Evolutionary conservation across 1,139 yeast species (phyloP).

Genomic region (Geotrichum cucujoidarum): DNA sequence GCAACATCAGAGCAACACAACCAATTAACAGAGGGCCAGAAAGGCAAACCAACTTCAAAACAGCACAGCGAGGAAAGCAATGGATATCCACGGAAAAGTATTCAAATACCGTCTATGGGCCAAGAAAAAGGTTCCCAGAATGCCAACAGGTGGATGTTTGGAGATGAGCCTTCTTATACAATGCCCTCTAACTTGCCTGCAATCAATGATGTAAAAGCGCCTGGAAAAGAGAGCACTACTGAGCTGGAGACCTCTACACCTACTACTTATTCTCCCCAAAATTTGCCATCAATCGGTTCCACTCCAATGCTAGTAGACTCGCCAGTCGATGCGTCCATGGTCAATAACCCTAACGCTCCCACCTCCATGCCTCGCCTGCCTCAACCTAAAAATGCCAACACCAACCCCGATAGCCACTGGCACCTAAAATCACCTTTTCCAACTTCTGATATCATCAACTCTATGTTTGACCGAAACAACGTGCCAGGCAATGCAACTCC

Average conservation of each 20-base stretch:
- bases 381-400: constrained; percentile 4
- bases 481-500: background rate
- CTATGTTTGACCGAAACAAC: constrained; percentile 8
- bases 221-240: background rate
- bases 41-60: background rate
- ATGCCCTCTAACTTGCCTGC: constrained; percentile 10
- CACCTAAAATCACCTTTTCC: constrained; percentile 11
- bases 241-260: constrained; percentile 1
- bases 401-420: constrained; percentile 13
- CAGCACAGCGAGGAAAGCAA: background rate
- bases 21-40: constrained; percentile 11
- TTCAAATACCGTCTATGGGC: constrained; percentile 4
- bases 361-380: background rate
- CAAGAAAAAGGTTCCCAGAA: background rate
- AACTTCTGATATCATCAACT: constrained; percentile 9
- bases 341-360: background rate
- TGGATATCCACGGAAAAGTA: constrained; percentile 10
- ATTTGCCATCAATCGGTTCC: constrained; percentile 13
- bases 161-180: background rate
- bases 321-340: background rate
- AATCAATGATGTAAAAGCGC: constrained; percentile 11
- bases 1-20: constrained; percentile 18
- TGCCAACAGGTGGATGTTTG: background rate
- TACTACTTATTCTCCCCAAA: constrained; percentile 6
- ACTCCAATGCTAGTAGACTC: constrained; percentile 2